Evolutionary conservation across 139 green algal species (phyloP).

Genomic region (Parachlorella kessleri): DNA sequence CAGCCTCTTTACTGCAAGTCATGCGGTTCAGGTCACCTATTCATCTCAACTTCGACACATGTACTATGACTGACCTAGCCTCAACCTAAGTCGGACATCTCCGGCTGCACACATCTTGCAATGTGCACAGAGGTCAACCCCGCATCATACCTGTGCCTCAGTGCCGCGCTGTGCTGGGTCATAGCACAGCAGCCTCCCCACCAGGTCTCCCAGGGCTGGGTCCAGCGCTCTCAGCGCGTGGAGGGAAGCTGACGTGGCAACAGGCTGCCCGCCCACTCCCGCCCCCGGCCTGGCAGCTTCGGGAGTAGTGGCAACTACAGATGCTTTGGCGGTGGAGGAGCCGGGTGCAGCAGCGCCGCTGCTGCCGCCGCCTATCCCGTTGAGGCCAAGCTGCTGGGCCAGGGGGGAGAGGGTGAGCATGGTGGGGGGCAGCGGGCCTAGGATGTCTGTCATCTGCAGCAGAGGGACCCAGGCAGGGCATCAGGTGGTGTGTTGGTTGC

Average conservation of each 20-base stretch:
- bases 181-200: slow-evolving; percentile 39
- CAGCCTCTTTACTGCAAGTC: neutral
- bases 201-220: slow-evolving; percentile 29
- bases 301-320: too few species aligned
- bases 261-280: too few species aligned
- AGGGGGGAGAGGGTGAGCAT: slow-evolving; percentile 12
- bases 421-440: slow-evolving; percentile 21
- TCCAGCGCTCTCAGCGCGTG: slow-evolving; percentile 40
- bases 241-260: too few species aligned
- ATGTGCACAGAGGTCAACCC: neutral
- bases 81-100: neutral
- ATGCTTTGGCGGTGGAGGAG: neutral
- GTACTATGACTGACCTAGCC: neutral
- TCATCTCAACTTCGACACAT: neutral
- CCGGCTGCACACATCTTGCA: neutral
- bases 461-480: neutral
- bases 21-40: neutral
- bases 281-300: too few species aligned
- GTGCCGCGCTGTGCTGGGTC: slow-evolving; percentile 32
- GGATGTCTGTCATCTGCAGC: slow-evolving; percentile 36
- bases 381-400: neutral
- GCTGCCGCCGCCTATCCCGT: too few species aligned
- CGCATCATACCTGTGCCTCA: slow-evolving; percentile 27
- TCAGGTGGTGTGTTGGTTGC: too few species aligned
- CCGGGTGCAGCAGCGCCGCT: neutral